Evolutionary conservation across 495 filamentous ascomycete species (phyloP).

Genomic region (Hypoxylon lienhwacheense): DNA sequence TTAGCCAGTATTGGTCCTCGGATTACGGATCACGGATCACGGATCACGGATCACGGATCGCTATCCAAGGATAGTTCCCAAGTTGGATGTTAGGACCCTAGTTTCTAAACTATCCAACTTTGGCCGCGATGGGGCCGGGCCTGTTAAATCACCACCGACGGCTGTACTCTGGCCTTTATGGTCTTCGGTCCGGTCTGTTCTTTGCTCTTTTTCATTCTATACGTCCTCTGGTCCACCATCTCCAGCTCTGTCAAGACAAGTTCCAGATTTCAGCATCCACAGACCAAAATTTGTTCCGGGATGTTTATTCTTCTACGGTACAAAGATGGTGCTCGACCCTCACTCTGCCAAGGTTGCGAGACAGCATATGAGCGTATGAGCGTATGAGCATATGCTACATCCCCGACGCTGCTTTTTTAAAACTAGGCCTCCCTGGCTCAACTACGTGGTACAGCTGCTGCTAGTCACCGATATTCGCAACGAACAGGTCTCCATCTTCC

Average conservation of each 20-base stretch:
- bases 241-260: too few species aligned
- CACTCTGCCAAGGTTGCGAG: constrained; percentile 15
- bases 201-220: not conserved
- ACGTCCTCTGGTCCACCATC: too few species aligned
- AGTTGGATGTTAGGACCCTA: constrained; percentile 25
- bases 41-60: too few species aligned
- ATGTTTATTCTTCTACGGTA: not conserved
- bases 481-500: constrained; percentile 27
- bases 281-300: too few species aligned
- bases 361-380: too few species aligned
- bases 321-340: constrained; percentile 14
- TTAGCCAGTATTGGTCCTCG: constrained; percentile 35
- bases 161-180: constrained; percentile 11
- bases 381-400: constrained; percentile 15
- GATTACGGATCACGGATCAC: constrained; percentile 32
- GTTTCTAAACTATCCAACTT: constrained; percentile 24
- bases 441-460: constrained; percentile 26
- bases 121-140: constrained; percentile 29
- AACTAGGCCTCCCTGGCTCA: constrained; percentile 16
- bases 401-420: constrained; percentile 12
- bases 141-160: constrained; percentile 18
- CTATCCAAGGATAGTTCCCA: constrained; percentile 21
- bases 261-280: constrained; percentile 11
- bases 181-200: not conserved
- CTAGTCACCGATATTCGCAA: constrained; percentile 34